phyloP scores from a whole-genome alignment of 495 filamentous ascomycete species.

The Aspergillus egyptiacus region DNA sequence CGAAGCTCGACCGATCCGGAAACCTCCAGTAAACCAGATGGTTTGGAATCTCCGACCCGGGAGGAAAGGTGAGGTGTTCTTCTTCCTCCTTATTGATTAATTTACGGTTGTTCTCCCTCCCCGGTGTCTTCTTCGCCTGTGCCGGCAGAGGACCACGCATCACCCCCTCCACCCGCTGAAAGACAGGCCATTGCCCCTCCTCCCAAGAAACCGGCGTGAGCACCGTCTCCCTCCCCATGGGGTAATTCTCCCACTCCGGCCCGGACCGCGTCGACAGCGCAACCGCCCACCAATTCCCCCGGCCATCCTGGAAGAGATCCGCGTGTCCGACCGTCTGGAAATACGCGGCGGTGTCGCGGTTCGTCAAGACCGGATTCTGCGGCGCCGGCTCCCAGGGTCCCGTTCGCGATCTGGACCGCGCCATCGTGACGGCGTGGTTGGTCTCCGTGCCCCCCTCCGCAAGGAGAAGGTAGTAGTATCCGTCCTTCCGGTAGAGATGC shows the following conservation, averaged over 20 bases:
- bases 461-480: conserved; percentile 58
- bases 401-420: conserved; percentile 41
- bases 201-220: conserved; percentile 50
- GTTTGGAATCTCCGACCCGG: conserved; percentile 1
- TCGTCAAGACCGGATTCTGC: conserved; percentile 50
- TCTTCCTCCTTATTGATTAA: conserved; percentile 10
- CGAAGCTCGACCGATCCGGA: conserved; percentile 1
- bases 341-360: conserved; percentile 37
- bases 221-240: conserved; percentile 57
- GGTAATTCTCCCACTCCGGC: conserved; percentile 34
- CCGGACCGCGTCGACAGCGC: conserved; percentile 41
- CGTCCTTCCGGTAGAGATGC: conserved; percentile 56
- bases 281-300: conserved; percentile 50
- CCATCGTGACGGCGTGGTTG: conserved; percentile 49
- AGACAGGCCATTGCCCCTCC: conserved; percentile 21
- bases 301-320: conserved; percentile 38
- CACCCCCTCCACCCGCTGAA: conserved; percentile 23
- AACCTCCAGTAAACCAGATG: conserved; percentile 16
- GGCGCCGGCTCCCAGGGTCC: conserved; percentile 52
- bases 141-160: conserved; percentile 11
- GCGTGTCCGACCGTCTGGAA: conserved; percentile 38
- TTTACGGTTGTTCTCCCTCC: too few relatives aligned
- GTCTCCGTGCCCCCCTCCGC: conserved; percentile 56
- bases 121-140: background rate
- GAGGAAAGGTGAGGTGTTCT: conserved; percentile 11